phyloP scores from a whole-genome alignment of 2,329 filamentous ascomycete genomes.

The Thermothelomyces thermophilus region DNA sequence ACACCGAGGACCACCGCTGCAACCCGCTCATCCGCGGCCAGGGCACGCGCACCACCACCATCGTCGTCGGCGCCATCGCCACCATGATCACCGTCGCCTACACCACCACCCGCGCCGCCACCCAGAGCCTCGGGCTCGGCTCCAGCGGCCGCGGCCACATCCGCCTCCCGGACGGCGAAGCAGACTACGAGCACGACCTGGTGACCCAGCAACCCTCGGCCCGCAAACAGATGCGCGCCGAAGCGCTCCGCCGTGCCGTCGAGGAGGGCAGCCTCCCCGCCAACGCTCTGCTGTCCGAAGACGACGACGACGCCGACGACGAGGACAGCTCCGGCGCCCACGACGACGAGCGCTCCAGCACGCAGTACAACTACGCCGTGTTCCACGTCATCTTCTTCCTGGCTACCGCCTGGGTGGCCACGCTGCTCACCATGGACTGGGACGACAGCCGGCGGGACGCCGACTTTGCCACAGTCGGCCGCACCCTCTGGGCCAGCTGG shows the following conservation, averaged over 20 bases:
- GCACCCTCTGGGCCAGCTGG: slow-evolving; percentile 97
- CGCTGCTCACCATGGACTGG: slow-evolving; percentile 71
- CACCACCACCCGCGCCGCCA: slow-evolving; percentile 92
- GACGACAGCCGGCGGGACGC: slow-evolving; percentile 50
- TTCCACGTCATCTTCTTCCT: slow-evolving; percentile 99
- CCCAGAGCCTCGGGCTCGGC: slow-evolving; percentile 74
- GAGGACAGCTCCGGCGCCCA: slow-evolving; percentile 41
- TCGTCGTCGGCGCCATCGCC: slow-evolving; percentile 87
- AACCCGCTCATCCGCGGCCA: slow-evolving; percentile 84
- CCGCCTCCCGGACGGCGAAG: slow-evolving; percentile 54
- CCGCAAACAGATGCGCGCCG: slow-evolving; percentile 85
- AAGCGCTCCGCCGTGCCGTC: slow-evolving; percentile 83
- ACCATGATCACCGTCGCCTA: slow-evolving; percentile 97
- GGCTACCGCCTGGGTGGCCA: slow-evolving; percentile 92
- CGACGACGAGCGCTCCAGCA: slow-evolving; percentile 82
- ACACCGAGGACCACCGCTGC: slow-evolving; percentile 84
- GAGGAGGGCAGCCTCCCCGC: slow-evolving; percentile 89
- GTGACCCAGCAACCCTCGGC: slow-evolving; percentile 73
- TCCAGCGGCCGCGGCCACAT: slow-evolving; percentile 52
- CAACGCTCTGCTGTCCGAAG: slow-evolving; percentile 73
- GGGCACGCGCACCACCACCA: slow-evolving; percentile 80
- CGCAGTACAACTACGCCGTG: slow-evolving; percentile 92
- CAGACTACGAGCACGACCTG: slow-evolving; percentile 67
- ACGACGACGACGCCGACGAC: slow-evolving; percentile 46
- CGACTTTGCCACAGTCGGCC: slow-evolving; percentile 85